Conservation (phyloP, 2,329 filamentous ascomycete species). For the Aspergillus aculeatus region DNA sequence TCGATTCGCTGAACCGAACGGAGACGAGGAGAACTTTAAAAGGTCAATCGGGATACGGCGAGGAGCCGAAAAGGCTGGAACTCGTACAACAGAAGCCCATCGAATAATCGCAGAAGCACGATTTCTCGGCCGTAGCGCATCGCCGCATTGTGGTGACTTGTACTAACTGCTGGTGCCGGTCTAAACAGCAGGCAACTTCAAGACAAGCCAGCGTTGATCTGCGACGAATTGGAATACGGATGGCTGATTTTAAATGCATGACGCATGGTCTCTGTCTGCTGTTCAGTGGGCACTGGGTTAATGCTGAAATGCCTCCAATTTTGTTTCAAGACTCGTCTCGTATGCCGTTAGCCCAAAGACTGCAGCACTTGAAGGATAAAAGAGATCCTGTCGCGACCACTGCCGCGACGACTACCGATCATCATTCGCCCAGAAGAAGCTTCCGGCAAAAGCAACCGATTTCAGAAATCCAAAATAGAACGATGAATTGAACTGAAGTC, state of each 20-base stretch:
- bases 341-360: background rate
- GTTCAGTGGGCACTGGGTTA: background rate
- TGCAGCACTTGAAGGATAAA: no score
- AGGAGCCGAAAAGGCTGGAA: background rate
- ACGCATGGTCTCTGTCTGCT: constrained; percentile 1
- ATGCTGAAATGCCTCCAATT: background rate
- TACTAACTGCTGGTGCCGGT: background rate
- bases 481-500: background rate
- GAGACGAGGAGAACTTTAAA: constrained; percentile 5
- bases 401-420: background rate
- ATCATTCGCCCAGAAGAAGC: background rate
- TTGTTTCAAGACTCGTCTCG: background rate
- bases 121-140: background rate
- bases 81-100: background rate
- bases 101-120: background rate
- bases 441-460: background rate
- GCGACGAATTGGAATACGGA: constrained; percentile 4
- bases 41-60: background rate
- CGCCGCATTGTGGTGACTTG: background rate
- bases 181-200: background rate
- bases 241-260: constrained; percentile 15
- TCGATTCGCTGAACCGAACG: constrained; percentile 12
- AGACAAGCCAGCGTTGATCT: background rate
- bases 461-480: background rate
- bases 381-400: background rate